Evolutionary conservation across 495 filamentous ascomycete species (phyloP).

Genomic region (Tuber borchii): DNA sequence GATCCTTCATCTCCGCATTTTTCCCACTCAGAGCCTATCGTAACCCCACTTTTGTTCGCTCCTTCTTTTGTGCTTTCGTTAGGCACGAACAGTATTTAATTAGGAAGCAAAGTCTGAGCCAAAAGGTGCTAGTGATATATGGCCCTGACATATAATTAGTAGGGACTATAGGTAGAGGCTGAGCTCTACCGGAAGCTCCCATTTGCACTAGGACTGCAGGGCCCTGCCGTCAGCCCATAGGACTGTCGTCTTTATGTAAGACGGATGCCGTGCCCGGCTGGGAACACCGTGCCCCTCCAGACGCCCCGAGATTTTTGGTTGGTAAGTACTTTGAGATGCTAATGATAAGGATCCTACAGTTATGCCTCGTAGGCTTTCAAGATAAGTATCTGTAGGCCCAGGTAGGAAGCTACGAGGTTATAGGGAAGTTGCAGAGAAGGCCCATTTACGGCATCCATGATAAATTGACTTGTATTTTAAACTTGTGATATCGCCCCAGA

Average conservation of each 20-base stretch:
- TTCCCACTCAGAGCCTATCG: too few species aligned
- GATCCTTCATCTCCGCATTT: too few species aligned
- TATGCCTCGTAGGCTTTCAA: background rate
- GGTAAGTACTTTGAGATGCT: too few species aligned
- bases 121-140: too few species aligned
- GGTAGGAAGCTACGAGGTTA: background rate
- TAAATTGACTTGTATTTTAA: background rate
- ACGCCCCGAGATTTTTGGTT: too few species aligned
- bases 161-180: background rate
- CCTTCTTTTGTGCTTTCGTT: too few species aligned
- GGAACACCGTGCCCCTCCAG: too few species aligned
- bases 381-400: background rate
- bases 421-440: background rate
- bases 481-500: background rate
- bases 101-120: too few species aligned
- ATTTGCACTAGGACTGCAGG: background rate
- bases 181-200: background rate
- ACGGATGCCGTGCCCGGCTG: background rate
- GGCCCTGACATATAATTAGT: too few species aligned
- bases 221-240: background rate
- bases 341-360: too few species aligned
- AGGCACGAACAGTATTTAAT: too few species aligned
- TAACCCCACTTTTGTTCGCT: too few species aligned
- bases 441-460: background rate
- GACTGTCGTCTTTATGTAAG: background rate